These are phyloP conservation scores for Cystofilobasidium ferigula DNA, from an alignment of 768 basidiomycete genomes.

Conservation along the genomic window DNA sequence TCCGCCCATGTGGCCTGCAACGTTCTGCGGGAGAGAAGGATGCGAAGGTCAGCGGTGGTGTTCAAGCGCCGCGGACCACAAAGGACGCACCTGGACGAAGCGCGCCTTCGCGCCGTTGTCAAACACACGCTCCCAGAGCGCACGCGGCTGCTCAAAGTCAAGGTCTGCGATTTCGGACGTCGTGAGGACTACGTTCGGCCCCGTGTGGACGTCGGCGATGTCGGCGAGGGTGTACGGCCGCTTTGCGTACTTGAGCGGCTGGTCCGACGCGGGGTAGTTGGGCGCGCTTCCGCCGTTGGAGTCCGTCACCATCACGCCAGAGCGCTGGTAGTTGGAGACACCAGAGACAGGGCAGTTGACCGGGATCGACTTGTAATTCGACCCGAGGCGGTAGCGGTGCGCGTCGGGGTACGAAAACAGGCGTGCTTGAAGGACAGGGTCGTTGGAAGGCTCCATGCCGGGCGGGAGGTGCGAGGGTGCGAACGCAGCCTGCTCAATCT, in stretches of 20 bases:
- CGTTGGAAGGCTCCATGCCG: constrained; percentile 78
- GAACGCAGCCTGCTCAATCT: constrained; percentile 55
- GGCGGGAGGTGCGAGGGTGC: constrained; percentile 77
- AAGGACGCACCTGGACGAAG: constrained; percentile 31
- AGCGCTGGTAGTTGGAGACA: constrained; percentile 32
- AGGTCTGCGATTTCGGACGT: constrained; percentile 52
- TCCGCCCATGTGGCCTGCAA: constrained; percentile 38
- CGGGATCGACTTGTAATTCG: constrained; percentile 56
- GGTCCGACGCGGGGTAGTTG: constrained; percentile 72
- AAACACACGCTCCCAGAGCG: constrained; percentile 40
- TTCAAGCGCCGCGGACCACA: not conserved
- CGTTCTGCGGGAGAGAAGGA: constrained; percentile 30
- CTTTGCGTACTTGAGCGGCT: constrained; percentile 55
- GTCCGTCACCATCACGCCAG: constrained; percentile 24
- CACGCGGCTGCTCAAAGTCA: constrained; percentile 36
- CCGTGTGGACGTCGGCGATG: constrained; percentile 12
- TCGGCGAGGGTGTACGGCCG: constrained; percentile 21
- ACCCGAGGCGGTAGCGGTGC: constrained; percentile 38
- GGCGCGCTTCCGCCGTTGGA: constrained; percentile 68
- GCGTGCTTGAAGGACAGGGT: constrained; percentile 87
- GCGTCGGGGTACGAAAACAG: constrained; percentile 74
- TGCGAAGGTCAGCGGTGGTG: not conserved
- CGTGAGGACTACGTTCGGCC: constrained; percentile 42
- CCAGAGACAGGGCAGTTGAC: constrained; percentile 48
- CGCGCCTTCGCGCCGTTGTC: constrained; percentile 34